Base-by-base conservation (phyloP, 495 filamentous ascomycete genomes). In the Lentithecium fluviatile region DNA sequence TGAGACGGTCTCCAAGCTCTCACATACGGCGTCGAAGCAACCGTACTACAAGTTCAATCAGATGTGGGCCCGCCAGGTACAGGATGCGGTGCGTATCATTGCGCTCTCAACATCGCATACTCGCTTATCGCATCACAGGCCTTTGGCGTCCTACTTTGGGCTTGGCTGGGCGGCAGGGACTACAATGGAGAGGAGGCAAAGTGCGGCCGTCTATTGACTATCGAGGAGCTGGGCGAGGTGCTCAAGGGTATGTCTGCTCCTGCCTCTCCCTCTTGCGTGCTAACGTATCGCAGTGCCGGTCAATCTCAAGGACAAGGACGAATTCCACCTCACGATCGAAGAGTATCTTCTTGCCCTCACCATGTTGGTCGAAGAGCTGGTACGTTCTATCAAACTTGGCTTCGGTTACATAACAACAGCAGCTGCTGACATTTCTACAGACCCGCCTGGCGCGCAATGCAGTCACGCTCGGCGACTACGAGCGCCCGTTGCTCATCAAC, bases 11-110 rank as follows among this genome's bases (percentile, higher is more conserved):
- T 60, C 68, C 20, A 80, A 82, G 53, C 82, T 98, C 46, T 80
- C 84, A 45, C 72, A 75, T 43, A 82, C 89, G 49, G 88, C 91
- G 6, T 90, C 91, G 38, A 77, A 87, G 65, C 85, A 92, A 68
- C 92, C 94, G 0, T 98, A 96, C 76, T 97, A 96, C 84, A 96
- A 95, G 78, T 87, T 92, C 74, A 97, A 97, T 70, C 75, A 78
- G 19, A 76, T 89, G 70, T 98, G 95, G 95, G 80, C 82, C 6
- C 83, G 89, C 26, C 84, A 89, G 62, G 75, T 97, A 23, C 94
- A 97, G 75, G 91, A 94, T 72, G 81, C 87, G 43, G 87, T 87
- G 65, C 25, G 76, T 54, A 24, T 13, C 29, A 34, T n/a, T 36
- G 12, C 29, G 23, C 24, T 38, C 37, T 21, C 17, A 12, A n/a